Percentiles rank a stretch among this genome's conserved stretches.
Evolutionary conservation across 176 grass and related monocot species (phyloP).

Genomic region (Eragrostis curvula): DNA sequence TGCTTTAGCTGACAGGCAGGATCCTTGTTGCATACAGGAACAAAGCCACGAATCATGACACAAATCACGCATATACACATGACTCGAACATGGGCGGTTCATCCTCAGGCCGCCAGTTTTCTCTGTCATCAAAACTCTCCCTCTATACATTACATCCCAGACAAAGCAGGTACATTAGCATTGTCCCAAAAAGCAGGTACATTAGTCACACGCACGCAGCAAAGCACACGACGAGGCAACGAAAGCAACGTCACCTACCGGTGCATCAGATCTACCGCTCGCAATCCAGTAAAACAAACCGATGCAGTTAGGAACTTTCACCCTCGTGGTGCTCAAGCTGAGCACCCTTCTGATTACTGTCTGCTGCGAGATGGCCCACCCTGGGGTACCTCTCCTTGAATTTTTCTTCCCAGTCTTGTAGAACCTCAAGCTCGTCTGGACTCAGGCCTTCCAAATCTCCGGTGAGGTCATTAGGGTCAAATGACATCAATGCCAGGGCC

Average conservation of each 20-base stretch:
- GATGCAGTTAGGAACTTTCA: conserved; percentile 15
- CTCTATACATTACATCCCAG: conserved; percentile 6
- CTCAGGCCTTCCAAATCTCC: conserved; percentile 76
- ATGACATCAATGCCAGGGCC: conserved; percentile 95
- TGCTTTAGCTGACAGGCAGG: conserved; percentile 34
- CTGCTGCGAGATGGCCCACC: conserved; percentile 62
- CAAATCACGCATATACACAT: conserved; percentile 41
- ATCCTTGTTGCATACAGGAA: conserved; percentile 17
- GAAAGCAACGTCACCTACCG: conserved; percentile 14
- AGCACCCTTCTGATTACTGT: neutral
- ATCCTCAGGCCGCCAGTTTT: neutral
- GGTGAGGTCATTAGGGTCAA: conserved; percentile 80
- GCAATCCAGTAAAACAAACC: conserved; percentile 36
- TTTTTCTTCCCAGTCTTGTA: conserved; percentile 92
- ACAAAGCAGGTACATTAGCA: conserved; percentile 30
- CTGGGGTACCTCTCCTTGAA: conserved; percentile 83
- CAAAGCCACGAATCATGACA: conserved; percentile 33
- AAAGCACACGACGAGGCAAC: neutral
- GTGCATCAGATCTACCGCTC: conserved; percentile 45
- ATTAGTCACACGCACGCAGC: neutral
- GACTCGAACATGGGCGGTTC: neutral
- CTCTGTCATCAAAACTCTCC: conserved; percentile 27
- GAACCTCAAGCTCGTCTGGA: conserved; percentile 72
- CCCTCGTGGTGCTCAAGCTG: conserved; percentile 28
- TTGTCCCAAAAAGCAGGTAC: too few relatives aligned